Evolutionary conservation across 2,329 filamentous ascomycete genomes (phyloP).

Genomic region (Stachybotrys echinatus): DNA sequence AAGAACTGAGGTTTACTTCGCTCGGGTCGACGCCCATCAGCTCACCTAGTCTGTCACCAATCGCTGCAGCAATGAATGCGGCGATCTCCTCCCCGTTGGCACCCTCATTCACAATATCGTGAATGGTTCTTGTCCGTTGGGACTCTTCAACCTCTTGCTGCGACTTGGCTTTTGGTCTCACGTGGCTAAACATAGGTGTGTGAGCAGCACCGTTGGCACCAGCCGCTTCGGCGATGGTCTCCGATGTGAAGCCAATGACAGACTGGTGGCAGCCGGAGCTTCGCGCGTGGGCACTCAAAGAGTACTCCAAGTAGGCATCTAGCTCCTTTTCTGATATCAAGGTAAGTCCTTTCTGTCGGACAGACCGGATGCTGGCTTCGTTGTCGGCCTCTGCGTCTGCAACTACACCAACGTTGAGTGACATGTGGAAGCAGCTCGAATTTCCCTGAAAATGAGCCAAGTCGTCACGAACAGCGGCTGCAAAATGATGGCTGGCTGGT

Average conservation of each 20-base stretch:
- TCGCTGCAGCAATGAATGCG: conserved; percentile 1
- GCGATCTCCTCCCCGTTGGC: conserved; percentile 1
- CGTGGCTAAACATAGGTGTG: conserved; percentile 1
- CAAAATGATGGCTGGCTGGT: conserved; percentile 10
- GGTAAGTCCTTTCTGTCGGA: background rate
- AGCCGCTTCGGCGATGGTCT: background rate
- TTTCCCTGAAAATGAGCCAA: conserved; percentile 6
- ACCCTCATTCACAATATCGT: conserved; percentile 1
- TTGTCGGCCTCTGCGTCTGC: conserved; percentile 1
- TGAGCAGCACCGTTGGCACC: conserved; percentile 2
- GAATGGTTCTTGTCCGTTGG: conserved; percentile 1
- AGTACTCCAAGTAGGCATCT: conserved; percentile 2
- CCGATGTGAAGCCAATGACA: conserved; percentile 1
- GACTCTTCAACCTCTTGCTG: too few species aligned
- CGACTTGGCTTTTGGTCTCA: background rate
- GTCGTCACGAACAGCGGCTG: conserved; percentile 10
- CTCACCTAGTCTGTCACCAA: conserved; percentile 2
- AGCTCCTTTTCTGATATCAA: conserved; percentile 1
- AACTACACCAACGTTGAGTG: conserved; percentile 2
- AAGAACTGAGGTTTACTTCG: background rate
- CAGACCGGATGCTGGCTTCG: background rate
- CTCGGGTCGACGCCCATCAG: background rate
- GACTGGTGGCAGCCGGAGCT: conserved; percentile 1
- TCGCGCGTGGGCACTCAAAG: conserved; percentile 1
- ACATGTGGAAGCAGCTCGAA: conserved; percentile 2